phyloP scores from a whole-genome alignment of 495 filamentous ascomycete genomes.

The Podospora pseudopauciseta region DNA sequence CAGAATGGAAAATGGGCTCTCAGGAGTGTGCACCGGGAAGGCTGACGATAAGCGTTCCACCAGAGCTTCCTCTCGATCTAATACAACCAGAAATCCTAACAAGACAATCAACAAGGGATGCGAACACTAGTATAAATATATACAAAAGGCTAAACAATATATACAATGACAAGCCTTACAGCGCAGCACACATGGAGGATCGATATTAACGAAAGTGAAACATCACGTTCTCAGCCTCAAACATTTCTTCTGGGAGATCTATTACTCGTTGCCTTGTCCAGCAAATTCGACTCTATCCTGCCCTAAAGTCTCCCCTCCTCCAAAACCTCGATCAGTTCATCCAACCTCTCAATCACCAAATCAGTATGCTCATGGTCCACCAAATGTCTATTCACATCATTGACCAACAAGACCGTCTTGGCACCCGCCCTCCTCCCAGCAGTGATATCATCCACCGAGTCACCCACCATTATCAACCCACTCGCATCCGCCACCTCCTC shows the following conservation, averaged over 20 bases:
- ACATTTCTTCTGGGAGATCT: not conserved
- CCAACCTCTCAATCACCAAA: constrained; percentile 58
- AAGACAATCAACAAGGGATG: no score
- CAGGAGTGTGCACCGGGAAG: not conserved
- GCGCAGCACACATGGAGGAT: no score
- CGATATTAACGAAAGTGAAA: no score
- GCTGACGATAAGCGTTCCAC: no score
- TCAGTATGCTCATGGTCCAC: constrained; percentile 77
- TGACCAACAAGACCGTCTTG: constrained; percentile 82
- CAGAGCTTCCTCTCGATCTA: no score
- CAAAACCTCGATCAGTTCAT: constrained; percentile 68
- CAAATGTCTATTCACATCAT: constrained; percentile 72
- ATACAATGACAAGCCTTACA: no score
- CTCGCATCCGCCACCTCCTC: constrained; percentile 46
- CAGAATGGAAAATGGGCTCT: not conserved
- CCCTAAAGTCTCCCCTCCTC: constrained; percentile 61
- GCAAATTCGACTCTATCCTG: not conserved
- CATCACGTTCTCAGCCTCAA: not conserved
- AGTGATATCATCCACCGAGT: constrained; percentile 91
- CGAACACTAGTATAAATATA: no score
- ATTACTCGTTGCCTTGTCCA: not conserved
- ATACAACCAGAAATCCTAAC: no score
- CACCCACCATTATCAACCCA: constrained; percentile 63
- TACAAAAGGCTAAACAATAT: no score
- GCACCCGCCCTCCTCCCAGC: constrained; percentile 81